Base-by-base conservation (phyloP, 805 yeast genomes). In the Sugiyamaella chiloensis region DNA sequence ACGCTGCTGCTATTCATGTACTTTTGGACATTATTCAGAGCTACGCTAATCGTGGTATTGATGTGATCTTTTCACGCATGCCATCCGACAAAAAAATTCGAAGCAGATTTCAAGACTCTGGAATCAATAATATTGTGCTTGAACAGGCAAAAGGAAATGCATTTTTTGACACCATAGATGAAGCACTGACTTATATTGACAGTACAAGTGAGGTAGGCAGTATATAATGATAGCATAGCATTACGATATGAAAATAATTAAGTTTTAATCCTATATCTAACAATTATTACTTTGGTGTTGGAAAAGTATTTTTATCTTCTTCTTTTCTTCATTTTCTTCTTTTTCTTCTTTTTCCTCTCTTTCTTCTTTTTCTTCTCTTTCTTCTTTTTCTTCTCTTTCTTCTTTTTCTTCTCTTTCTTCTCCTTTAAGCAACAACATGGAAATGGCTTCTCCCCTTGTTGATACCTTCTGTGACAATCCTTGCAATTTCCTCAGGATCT, bases 401-500 rank as follows among this genome's bases (percentile, higher is more conserved):
- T 27, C 17, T 23, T 24, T 5, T 6, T 9, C n/a, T 26, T 8
- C 26, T 17, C n/a, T 12, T 31, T 21, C 34, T 4, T 21, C n/a
- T 9, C 20, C n/a, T 7, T 55, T 62, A 74, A 24, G 65, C 73
- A 31, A 73, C 52, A n/a, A 60, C 68, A 64, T 87, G 96, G 74
- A 86, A 87, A 21, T 78, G 78, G 2, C 67, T 68, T 45, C 74
- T 72, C 2, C 85, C 85, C 62, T 76, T 85, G 3, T 74, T 66
- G 16, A 64, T 46, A 7, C 96, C 96, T 2, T 72, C 73, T 53
- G 78, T 74, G 21, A 91, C 95, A 54, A 93, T 87, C 55, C 72
- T 72, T 35, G 86, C 76, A 46, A 91, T 83, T 65, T 89, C 96
- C 3, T 74, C 76, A 1, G 97, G 89, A 62, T 93, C 95, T 49